Evolutionary conservation across 179 eudicot species (phyloP).

Genomic region (Beta macrorhiza): DNA sequence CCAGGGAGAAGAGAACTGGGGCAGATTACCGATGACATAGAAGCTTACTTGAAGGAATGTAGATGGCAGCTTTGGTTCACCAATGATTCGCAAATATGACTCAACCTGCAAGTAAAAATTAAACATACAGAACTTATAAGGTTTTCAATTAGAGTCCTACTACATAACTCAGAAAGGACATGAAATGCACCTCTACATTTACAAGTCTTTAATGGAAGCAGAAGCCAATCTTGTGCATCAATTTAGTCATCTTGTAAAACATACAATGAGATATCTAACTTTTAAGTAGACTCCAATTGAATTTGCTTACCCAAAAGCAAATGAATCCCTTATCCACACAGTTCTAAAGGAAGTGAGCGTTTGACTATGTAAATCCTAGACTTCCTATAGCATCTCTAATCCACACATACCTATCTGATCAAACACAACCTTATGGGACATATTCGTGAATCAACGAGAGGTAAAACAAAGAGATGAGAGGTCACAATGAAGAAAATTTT

Average conservation of each 20-base stretch:
- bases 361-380: background rate
- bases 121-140: constrained; percentile 2
- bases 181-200: background rate
- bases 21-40: background rate
- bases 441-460: background rate
- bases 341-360: background rate
- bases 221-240: background rate
- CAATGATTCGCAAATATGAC: constrained; percentile 78
- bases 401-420: background rate
- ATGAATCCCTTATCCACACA: background rate
- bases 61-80: constrained; percentile 94
- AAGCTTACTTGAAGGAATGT: constrained; percentile 80
- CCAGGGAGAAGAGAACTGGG: constrained; percentile 9
- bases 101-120: constrained; percentile 60
- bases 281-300: background rate
- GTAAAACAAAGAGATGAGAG: background rate
- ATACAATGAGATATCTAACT: background rate
- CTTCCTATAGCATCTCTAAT: background rate
- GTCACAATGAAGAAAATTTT: too few species aligned
- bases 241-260: background rate
- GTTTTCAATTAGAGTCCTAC: constrained; percentile 4
- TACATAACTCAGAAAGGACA: background rate
- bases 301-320: background rate
- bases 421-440: background rate
- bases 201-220: background rate